Conservation (phyloP, 139 green algal species). For the Tetraselmis chui region DNA sequence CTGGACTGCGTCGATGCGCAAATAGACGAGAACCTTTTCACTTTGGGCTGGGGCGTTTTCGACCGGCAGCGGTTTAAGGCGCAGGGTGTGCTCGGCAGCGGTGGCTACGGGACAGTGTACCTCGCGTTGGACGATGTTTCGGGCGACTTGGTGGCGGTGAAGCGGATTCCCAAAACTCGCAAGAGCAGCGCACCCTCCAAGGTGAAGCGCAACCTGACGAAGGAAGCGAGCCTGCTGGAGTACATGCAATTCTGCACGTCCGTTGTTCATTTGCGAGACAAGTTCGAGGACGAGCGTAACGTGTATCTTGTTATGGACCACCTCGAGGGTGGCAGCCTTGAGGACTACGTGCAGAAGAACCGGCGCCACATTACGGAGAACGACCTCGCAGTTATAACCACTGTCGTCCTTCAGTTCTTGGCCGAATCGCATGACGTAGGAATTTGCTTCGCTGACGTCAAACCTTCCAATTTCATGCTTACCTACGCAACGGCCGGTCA, state of each 20-base stretch:
- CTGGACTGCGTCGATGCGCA: background rate
- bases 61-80: background rate
- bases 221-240: background rate
- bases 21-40: background rate
- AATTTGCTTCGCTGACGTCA: background rate
- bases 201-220: background rate
- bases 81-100: constrained; percentile 13
- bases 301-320: background rate
- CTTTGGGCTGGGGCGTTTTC: background rate
- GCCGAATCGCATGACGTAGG: background rate
- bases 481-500: background rate
- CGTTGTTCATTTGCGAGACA: background rate
- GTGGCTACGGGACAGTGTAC: constrained; percentile 84
- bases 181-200: background rate
- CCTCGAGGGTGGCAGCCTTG: background rate
- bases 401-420: background rate
- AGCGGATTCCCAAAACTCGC: background rate
- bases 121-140: constrained; percentile 50
- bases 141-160: constrained; percentile 65
- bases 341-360: background rate
- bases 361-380: background rate
- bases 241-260: background rate
- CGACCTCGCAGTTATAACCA: background rate
- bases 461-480: background rate
- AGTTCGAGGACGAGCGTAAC: background rate